Evolutionary conservation across 192 early-diverging fungal genomes (phyloP).

Genomic region (Blastocladiella britannica): DNA sequence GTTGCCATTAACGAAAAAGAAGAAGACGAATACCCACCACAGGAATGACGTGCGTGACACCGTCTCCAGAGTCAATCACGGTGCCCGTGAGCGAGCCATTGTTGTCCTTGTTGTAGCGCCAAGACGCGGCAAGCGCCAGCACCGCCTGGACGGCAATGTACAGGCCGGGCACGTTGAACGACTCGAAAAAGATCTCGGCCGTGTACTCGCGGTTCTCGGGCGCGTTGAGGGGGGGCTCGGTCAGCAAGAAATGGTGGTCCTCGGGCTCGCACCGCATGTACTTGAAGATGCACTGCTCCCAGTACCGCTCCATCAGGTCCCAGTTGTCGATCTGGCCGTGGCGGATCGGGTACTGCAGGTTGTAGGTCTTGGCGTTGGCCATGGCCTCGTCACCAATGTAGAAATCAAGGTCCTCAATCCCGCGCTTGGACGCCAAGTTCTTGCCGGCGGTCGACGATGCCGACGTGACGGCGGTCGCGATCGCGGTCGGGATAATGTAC

Average conservation of each 20-base stretch:
- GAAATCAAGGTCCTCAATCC: slow-evolving; percentile 94
- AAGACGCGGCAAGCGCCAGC: slow-evolving; percentile 84
- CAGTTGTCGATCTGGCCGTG: slow-evolving; percentile 98
- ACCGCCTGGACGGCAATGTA: slow-evolving; percentile 99
- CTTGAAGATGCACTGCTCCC: slow-evolving; percentile 97
- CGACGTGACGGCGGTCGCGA: slow-evolving; percentile 50
- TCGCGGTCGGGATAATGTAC: slow-evolving; percentile 88
- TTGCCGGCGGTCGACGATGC: slow-evolving; percentile 27
- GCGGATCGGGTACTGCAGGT: slow-evolving; percentile 74
- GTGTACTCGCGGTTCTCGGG: slow-evolving; percentile 98
- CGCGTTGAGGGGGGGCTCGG: slow-evolving; percentile 91
- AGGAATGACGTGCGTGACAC: slow-evolving; percentile 97
- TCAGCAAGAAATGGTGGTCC: slow-evolving; percentile 93
- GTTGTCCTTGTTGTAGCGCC: slow-evolving; percentile 64
- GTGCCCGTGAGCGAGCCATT: slow-evolving; percentile 89
- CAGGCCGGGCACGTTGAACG: slow-evolving; percentile 90
- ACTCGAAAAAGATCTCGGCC: slow-evolving; percentile 98
- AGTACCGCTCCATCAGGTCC: slow-evolving; percentile 99
- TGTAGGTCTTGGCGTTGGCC: slow-evolving; percentile 71
- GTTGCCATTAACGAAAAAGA: not conserved
- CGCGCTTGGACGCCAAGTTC: slow-evolving; percentile 81
- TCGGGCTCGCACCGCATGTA: slow-evolving; percentile 96
- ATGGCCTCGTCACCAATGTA: slow-evolving; percentile 91
- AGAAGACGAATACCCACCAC: slow-evolving; percentile 16
- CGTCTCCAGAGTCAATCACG: slow-evolving; percentile 94